phyloP scores from a whole-genome alignment of 768 basidiomycete species.

The Suillus luteus region DNA sequence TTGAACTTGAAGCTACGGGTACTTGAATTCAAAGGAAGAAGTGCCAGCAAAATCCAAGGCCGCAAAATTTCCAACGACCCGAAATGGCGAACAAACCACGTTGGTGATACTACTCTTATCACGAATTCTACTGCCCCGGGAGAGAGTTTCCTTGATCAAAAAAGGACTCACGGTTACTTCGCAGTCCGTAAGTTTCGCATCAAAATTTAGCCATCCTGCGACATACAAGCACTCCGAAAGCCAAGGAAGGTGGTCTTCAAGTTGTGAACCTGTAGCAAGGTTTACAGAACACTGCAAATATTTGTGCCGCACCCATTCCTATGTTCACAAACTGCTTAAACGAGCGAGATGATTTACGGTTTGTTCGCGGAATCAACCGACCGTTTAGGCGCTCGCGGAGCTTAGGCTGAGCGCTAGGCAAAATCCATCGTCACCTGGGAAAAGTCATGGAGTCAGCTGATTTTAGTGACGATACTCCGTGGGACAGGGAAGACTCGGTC shows the following conservation, averaged over 20 bases:
- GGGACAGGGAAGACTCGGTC: not conserved
- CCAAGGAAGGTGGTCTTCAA: not conserved
- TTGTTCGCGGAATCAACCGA: conserved; percentile 5
- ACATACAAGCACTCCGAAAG: conserved; percentile 1
- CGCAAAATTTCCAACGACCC: conserved; percentile 11
- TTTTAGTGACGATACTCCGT: conserved; percentile 2
- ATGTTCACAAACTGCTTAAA: conserved; percentile 6
- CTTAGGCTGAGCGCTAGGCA: not conserved
- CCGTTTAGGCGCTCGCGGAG: not conserved
- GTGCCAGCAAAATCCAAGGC: conserved; percentile 9
- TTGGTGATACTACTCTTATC: conserved; percentile 8
- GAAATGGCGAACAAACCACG: conserved; percentile 9
- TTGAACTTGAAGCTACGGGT: not conserved
- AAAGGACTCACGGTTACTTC: conserved; percentile 14
- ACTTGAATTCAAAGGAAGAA: conserved; percentile 9
- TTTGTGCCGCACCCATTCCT: not conserved
- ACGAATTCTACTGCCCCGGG: conserved; percentile 3
- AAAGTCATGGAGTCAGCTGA: not conserved
- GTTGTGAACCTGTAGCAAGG: not conserved
- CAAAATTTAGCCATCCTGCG: conserved; percentile 2
- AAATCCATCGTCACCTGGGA: conserved; percentile 7
- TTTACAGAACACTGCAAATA: conserved; percentile 3
- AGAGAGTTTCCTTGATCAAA: conserved; percentile 5
- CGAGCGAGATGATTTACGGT: conserved; percentile 12
- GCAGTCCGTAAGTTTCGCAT: conserved; percentile 14